phyloP scores from a whole-genome alignment of 768 basidiomycete species.

The Amanita phalloides region DNA sequence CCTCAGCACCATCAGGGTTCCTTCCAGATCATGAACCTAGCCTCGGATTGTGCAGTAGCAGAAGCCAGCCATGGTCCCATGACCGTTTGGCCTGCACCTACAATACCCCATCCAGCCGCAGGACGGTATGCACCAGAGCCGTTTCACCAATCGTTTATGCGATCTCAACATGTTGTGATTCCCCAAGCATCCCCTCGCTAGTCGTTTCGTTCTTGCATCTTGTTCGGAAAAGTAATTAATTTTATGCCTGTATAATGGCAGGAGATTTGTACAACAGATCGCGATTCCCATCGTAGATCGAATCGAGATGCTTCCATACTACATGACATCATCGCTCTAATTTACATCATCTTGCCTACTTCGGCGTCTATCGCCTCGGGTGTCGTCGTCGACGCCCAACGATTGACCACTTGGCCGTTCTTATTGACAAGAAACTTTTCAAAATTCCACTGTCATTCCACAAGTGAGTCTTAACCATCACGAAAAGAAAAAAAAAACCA shows the following conservation, averaged over 20 bases:
- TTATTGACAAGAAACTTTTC: constrained; percentile 82
- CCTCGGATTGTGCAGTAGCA: constrained; percentile 12
- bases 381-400: constrained; percentile 70
- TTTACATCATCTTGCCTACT: constrained; percentile 32
- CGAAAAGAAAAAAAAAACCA: no score
- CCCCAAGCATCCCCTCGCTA: constrained; percentile 15
- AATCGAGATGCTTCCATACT: neutral
- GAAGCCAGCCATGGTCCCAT: constrained; percentile 6
- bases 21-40: constrained; percentile 38
- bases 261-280: no score
- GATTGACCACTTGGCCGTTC: constrained; percentile 63
- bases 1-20: constrained; percentile 39
- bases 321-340: neutral
- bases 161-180: constrained; percentile 21
- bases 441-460: constrained; percentile 68
- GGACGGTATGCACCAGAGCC: constrained; percentile 17
- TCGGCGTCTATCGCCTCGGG: constrained; percentile 53
- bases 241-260: neutral
- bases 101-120: constrained; percentile 1
- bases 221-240: neutral
- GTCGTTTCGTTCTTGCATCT: neutral
- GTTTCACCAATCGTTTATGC: constrained; percentile 36
- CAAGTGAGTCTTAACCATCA: no score
- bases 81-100: constrained; percentile 9
- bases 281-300: neutral